Evolutionary conservation across 2,329 filamentous ascomycete species (phyloP).

Genomic region (Fusarium subtropicale): DNA sequence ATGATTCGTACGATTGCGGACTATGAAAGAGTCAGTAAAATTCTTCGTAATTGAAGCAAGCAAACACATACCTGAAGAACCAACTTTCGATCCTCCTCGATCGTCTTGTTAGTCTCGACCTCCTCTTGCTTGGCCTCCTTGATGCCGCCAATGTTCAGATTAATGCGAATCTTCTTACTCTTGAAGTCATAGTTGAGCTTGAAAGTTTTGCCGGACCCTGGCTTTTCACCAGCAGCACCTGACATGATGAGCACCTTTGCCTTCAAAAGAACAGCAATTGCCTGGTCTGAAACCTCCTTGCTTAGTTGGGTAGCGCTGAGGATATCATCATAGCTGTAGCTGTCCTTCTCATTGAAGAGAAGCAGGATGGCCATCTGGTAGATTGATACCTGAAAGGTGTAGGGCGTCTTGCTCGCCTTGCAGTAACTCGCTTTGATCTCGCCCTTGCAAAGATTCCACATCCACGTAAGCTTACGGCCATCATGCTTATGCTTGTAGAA

Average conservation of each 20-base stretch:
- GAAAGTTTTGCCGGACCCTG: conserved; percentile 82
- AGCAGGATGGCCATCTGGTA: conserved; percentile 98
- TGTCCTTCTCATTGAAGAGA: conserved; percentile 92
- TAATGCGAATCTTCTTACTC: conserved; percentile 97
- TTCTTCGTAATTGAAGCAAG: not conserved
- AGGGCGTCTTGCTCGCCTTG: conserved; percentile 88
- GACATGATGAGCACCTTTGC: conserved; percentile 85
- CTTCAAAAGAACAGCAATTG: conserved; percentile 87
- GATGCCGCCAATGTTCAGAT: conserved; percentile 94
- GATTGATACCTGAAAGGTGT: conserved; percentile 96
- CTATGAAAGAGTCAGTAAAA: conserved; percentile 60
- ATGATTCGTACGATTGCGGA: conserved; percentile 99
- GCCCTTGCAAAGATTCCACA: conserved; percentile 98
- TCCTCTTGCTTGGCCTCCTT: conserved; percentile 96
- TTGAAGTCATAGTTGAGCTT: conserved; percentile 94
- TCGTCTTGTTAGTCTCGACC: conserved; percentile 98
- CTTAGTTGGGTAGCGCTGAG: conserved; percentile 82
- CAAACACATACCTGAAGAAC: conserved; percentile 83
- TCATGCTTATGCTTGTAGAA: conserved; percentile 98
- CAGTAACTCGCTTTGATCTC: conserved; percentile 95
- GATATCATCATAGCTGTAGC: conserved; percentile 88
- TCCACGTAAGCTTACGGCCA: conserved; percentile 95
- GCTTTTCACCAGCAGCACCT: conserved; percentile 76
- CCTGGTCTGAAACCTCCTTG: conserved; percentile 86
- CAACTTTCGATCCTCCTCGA: conserved; percentile 97